Conservation (phyloP, 108 stramenopile species). For the Pseudonitzschia pungens region DNA sequence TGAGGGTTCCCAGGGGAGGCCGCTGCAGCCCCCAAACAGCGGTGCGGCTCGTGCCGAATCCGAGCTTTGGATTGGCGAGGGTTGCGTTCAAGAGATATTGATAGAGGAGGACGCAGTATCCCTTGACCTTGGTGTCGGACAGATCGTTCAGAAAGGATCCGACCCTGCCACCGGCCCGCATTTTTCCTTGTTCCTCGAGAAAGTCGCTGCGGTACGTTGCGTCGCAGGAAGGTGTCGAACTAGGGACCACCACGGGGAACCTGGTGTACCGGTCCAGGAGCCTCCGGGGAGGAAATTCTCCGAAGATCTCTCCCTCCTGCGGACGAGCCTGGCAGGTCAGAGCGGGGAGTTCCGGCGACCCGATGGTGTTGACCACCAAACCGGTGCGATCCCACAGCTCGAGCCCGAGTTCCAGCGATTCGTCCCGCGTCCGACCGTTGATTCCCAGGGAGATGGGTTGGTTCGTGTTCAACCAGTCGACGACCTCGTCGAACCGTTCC, state of each 20-base stretch:
- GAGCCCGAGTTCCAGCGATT: conserved; percentile 51
- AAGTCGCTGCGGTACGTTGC: conserved; percentile 52
- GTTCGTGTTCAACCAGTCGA: conserved; percentile 51
- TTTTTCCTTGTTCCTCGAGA: conserved; percentile 42
- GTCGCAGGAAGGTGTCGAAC: conserved; percentile 79
- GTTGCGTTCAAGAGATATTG: conserved; percentile 68
- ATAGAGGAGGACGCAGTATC: conserved; percentile 67
- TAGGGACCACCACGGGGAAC: conserved; percentile 83
- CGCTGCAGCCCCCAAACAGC: conserved; percentile 86
- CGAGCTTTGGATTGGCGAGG: conserved; percentile 55
- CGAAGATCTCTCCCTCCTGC: conserved; percentile 87
- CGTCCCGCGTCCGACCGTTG: conserved; percentile 55
- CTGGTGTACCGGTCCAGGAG: conserved; percentile 62
- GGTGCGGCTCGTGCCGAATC: conserved; percentile 62
- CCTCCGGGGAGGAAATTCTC: conserved; percentile 83
- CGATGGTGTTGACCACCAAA: conserved; percentile 79
- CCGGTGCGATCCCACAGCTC: conserved; percentile 70
- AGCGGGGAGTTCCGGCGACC: conserved; percentile 66
- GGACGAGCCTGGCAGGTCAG: conserved; percentile 88
- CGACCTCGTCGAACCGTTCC: conserved; percentile 38
- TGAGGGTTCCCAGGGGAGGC: conserved; percentile 71
- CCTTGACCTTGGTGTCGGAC: conserved; percentile 41
- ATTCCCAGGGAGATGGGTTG: conserved; percentile 70
- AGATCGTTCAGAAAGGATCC: conserved; percentile 48
- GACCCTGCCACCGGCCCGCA: conserved; percentile 17